phyloP scores from a whole-genome alignment of 441 rosid genomes.

The Omphalea diandra region DNA sequence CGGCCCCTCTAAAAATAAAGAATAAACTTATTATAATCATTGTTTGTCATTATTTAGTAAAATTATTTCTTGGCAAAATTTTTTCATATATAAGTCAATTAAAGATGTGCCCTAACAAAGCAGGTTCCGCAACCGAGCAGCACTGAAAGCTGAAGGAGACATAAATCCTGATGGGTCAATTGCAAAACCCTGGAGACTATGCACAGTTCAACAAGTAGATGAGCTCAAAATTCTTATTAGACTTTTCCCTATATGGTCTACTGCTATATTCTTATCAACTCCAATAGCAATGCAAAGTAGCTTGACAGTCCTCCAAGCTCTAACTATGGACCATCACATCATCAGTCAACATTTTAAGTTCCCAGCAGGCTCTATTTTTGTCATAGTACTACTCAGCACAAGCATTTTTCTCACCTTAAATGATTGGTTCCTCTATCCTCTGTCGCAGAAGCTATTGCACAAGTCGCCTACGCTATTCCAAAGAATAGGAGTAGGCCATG shows the following conservation, averaged over 20 bases:
- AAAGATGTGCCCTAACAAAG: not conserved
- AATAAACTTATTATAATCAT: too few relatives aligned
- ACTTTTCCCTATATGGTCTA: conserved; percentile 26
- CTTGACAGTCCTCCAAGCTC: conserved; percentile 34
- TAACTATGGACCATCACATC: conserved; percentile 31
- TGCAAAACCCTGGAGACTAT: conserved; percentile 32
- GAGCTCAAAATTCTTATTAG: conserved; percentile 35
- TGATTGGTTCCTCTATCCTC: conserved; percentile 20
- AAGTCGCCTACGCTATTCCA: conserved; percentile 42
- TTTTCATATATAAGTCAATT: too few relatives aligned
- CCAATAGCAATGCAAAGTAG: conserved; percentile 24
- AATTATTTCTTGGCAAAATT: too few relatives aligned
- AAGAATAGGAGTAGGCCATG: conserved; percentile 53
- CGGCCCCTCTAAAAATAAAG: too few relatives aligned
- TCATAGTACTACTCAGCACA: conserved; percentile 18
- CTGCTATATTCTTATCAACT: not conserved
- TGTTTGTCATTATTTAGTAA: too few relatives aligned
- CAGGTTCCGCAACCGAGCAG: conserved; percentile 39
- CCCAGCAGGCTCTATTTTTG: conserved; percentile 30
- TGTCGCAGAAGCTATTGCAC: conserved; percentile 21
- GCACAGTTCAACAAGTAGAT: conserved; percentile 40
- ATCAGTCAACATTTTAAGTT: conserved; percentile 23
- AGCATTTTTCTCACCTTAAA: conserved; percentile 21
- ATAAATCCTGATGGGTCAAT: conserved; percentile 21
- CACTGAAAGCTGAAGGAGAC: conserved; percentile 27